phyloP scores from a whole-genome alignment of 129 eudicot species.

The Chrysanthemum lavandulifolium region DNA sequence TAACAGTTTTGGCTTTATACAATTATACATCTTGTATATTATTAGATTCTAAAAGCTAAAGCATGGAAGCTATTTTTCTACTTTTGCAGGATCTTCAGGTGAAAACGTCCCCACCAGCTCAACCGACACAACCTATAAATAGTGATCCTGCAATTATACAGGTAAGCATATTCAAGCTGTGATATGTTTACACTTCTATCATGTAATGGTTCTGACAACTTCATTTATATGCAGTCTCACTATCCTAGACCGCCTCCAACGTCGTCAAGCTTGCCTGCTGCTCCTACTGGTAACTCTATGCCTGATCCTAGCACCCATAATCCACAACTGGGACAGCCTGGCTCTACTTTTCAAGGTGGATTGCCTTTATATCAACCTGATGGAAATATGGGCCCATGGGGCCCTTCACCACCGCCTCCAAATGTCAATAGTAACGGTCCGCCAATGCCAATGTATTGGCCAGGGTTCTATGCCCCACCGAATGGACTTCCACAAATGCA shows the following conservation, averaged over 20 bases:
- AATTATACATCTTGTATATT: too few species aligned
- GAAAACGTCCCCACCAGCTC: constrained; percentile 57
- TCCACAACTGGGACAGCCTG: constrained; percentile 62
- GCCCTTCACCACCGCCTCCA: constrained; percentile 59
- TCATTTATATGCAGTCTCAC: constrained; percentile 64
- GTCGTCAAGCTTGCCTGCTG: constrained; percentile 50
- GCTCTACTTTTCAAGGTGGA: constrained; percentile 63
- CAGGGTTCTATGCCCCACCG: constrained; percentile 70
- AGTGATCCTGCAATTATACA: constrained; percentile 70
- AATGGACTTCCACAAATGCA: constrained; percentile 74
- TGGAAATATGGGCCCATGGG: constrained; percentile 76
- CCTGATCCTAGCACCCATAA: constrained; percentile 48
- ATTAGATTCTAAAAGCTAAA: constrained; percentile 1
- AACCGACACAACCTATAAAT: constrained; percentile 38
- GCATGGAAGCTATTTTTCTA: not conserved
- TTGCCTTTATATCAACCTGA: constrained; percentile 76
- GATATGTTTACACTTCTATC: not conserved
- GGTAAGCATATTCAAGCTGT: constrained; percentile 30
- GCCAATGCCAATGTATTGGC: constrained; percentile 96
- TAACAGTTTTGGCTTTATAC: too few species aligned
- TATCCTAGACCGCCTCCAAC: constrained; percentile 67
- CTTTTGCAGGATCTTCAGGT: constrained; percentile 64
- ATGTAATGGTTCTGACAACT: constrained; percentile 2
- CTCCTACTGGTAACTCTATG: constrained; percentile 43
- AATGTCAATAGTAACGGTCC: constrained; percentile 58